A percentile compares a stretch with the other conserved stretches of the same genome.
Conservation (phyloP, 208 protist species). For the Leishmania tarentolae region DNA sequence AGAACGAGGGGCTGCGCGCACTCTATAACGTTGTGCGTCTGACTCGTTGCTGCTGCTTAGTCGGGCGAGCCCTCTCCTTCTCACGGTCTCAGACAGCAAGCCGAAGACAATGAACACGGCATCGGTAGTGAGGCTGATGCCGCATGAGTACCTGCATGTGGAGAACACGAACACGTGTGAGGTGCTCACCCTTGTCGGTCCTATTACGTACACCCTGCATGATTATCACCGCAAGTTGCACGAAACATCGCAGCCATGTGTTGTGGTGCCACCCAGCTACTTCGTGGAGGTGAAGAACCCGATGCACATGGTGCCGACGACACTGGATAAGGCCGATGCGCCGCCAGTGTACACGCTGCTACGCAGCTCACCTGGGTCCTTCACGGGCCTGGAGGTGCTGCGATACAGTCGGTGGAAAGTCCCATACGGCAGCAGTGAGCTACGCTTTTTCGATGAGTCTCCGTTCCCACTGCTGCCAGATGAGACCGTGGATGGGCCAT, state of each 20-base stretch:
- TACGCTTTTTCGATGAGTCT: slow-evolving; percentile 64
- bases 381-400: slow-evolving; percentile 13
- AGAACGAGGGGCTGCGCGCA: neutral
- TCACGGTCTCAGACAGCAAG: neutral
- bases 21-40: neutral
- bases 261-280: slow-evolving; percentile 86
- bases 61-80: neutral
- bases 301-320: slow-evolving; percentile 3
- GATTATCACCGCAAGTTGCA: slow-evolving; percentile 69
- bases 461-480: slow-evolving; percentile 94
- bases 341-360: slow-evolving; percentile 7
- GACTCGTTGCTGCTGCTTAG: neutral
- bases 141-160: slow-evolving; percentile 87
- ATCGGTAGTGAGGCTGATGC: slow-evolving; percentile 55
- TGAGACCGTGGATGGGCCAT: slow-evolving; percentile 29
- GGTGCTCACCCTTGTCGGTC: slow-evolving; percentile 84
- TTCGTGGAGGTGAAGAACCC: slow-evolving; percentile 90
- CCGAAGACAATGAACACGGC: slow-evolving; percentile 12
- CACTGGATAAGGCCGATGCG: slow-evolving; percentile 9
- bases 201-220: slow-evolving; percentile 79
- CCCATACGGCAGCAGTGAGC: slow-evolving; percentile 73
- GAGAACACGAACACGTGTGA: slow-evolving; percentile 83
- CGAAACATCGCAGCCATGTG: slow-evolving; percentile 34
- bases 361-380: neutral
- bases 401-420: slow-evolving; percentile 18